Evolutionary conservation across 108 stramenopile genomes (phyloP), one percentile per base, ranked within the genome.

Genomic region (Cyclotella atomus): DNA sequence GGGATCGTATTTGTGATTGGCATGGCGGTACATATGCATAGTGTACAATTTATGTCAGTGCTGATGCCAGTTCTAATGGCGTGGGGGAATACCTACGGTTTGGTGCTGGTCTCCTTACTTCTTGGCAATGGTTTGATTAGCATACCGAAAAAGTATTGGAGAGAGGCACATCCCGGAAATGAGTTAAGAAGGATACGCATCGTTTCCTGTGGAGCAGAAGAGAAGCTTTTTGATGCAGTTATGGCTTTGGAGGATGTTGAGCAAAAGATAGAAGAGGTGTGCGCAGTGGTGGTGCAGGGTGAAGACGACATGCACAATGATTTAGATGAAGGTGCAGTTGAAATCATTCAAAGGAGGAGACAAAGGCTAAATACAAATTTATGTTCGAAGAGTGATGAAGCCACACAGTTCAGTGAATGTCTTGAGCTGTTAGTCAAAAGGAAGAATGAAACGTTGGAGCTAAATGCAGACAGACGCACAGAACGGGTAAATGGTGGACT

Each of bases 21-120:
- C 49, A 85, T 81, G 73, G 77, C 71, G 4, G 60, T 75, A 24
- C 76, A 83, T 68, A 41, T 85, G 70, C 61, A 75, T 32, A 52
- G 46, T 32, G 41, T 83, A 1, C 59, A 77, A 44, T 34, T 79
- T 20, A 41, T 83, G 12, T 25, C 56, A 34, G 62, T 65, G n/a
- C 63, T 83, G 5, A 19, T 85, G 32, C 88, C 88, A 0, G 82
- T 91, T 16, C 30, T 93, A 20, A 95, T 95, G 90, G 90, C 91
- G 2, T 35, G 87, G 70, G 88, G 89, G 15, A 95, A 95, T 68
- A 95, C 94, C 1, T 95, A 95, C 65, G 94, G 94, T 23, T 79
- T 95, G 34, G 66, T 95, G 53, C 70, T 95, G 57, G 87, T 93
- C 10, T 78, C 85, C 36, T 63, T 92, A 15, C 69, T 92, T 14